A percentile compares a stretch with the other conserved stretches of the same genome.
phyloP scores from a whole-genome alignment of 805 yeast species.

The Cyberlindnera samutprakarnensis region DNA sequence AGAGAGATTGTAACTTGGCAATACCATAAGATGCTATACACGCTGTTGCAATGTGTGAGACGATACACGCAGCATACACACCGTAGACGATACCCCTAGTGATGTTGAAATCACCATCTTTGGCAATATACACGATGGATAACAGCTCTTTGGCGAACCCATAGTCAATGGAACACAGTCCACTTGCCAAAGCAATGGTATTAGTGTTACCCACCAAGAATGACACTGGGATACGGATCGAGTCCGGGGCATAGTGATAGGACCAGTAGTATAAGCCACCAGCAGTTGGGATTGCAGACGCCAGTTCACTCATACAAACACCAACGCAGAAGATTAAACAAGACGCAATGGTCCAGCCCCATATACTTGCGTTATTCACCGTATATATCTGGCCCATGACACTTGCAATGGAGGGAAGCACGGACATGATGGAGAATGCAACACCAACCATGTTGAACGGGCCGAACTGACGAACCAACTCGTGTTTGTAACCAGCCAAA shows the following conservation, averaged over 20 bases:
- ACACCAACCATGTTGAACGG: constrained; percentile 53
- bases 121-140: constrained; percentile 48
- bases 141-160: constrained; percentile 59
- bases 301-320: constrained; percentile 57
- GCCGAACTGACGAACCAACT: constrained; percentile 53
- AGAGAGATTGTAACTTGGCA: constrained; percentile 52
- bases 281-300: constrained; percentile 64
- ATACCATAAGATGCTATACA: constrained; percentile 49
- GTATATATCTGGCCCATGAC: constrained; percentile 42
- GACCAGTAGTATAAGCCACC: constrained; percentile 73
- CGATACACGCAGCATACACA: constrained; percentile 53
- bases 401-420: constrained; percentile 49
- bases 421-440: constrained; percentile 64
- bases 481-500: constrained; percentile 68
- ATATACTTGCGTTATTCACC: constrained; percentile 35
- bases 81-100: constrained; percentile 53
- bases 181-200: constrained; percentile 58
- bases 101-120: constrained; percentile 48
- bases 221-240: constrained; percentile 42
- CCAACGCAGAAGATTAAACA: constrained; percentile 49
- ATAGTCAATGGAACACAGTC: constrained; percentile 59
- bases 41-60: constrained; percentile 45
- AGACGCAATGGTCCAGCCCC: constrained; percentile 71
- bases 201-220: constrained; percentile 63
- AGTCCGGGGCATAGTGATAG: constrained; percentile 54